These are phyloP conservation scores for Aspergillus sp. DNA, from an alignment of 2,329 filamentous ascomycete genomes.

Conservation along the genomic window DNA sequence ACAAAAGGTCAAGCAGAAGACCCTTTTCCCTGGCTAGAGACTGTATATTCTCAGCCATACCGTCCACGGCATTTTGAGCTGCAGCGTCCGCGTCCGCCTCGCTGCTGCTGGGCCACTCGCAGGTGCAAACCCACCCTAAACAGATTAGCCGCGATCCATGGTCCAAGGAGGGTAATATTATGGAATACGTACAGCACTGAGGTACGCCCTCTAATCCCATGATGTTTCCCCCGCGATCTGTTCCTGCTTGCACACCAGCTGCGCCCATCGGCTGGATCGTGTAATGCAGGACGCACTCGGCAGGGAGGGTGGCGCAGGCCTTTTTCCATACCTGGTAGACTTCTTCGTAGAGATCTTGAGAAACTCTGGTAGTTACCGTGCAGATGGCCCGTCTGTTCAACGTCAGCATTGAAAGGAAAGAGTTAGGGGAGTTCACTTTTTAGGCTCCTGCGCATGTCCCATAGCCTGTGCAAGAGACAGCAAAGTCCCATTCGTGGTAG, in stretches of 20 bases:
- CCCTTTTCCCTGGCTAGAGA: slow-evolving; percentile 3
- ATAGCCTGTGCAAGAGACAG: neutral
- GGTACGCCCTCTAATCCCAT: neutral
- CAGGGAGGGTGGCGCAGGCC: neutral
- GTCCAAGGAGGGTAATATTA: neutral
- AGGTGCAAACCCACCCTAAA: neutral
- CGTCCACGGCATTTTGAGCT: neutral
- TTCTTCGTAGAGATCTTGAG: neutral
- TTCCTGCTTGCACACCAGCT: neutral
- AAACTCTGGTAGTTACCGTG: neutral
- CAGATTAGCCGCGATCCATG: neutral
- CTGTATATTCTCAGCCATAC: slow-evolving; percentile 12
- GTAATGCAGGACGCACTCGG: neutral
- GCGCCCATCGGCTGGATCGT: neutral
- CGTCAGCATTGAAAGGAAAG: too few species aligned
- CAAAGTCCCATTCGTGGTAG: neutral
- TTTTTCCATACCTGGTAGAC: neutral
- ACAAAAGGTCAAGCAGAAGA: slow-evolving; percentile 8
- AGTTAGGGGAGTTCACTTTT: too few species aligned
- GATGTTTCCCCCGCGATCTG: neutral
- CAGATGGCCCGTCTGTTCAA: neutral
- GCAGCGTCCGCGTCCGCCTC: neutral
- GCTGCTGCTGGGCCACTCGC: neutral
- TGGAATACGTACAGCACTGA: neutral
- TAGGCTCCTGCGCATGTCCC: neutral